A percentile compares a stretch with the other conserved stretches of the same genome.
These are phyloP conservation scores for Lactifluus hygrophoroides DNA, from an alignment of 768 basidiomycete species.

Conservation along the genomic window DNA sequence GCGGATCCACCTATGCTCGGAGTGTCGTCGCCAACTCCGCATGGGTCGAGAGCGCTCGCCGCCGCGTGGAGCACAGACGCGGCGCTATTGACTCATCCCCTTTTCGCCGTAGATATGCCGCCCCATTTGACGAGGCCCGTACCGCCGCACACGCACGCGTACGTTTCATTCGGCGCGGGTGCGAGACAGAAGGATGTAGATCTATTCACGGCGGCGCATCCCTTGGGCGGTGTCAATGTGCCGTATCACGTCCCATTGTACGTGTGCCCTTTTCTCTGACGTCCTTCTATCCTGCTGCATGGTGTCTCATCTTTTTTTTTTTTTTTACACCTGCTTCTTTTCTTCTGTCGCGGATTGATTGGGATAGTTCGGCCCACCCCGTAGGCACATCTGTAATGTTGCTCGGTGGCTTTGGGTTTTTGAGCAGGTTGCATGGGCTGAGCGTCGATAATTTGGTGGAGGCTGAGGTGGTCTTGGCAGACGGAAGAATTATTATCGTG, in stretches of 20 bases:
- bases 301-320: background rate
- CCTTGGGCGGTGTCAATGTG: slow-evolving; percentile 53
- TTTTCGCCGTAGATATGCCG: slow-evolving; percentile 24
- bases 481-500: slow-evolving; percentile 75
- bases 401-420: slow-evolving; percentile 83
- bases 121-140: slow-evolving; percentile 35
- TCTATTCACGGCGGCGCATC: slow-evolving; percentile 58
- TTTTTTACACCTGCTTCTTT: no score
- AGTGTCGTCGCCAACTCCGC: background rate
- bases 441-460: slow-evolving; percentile 89
- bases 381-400: slow-evolving; percentile 75
- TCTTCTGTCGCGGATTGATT: background rate
- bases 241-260: slow-evolving; percentile 64
- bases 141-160: slow-evolving; percentile 63
- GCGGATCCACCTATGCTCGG: background rate
- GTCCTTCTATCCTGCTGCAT: background rate
- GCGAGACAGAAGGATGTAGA: slow-evolving; percentile 82
- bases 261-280: background rate
- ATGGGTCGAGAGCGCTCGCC: background rate
- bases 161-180: slow-evolving; percentile 82
- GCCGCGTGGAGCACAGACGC: slow-evolving; percentile 1
- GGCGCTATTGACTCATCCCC: slow-evolving; percentile 22
- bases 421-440: slow-evolving; percentile 74
- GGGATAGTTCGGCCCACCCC: slow-evolving; percentile 64
- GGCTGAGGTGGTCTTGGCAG: slow-evolving; percentile 85